Evolutionary conservation across 2,329 filamentous ascomycete genomes (phyloP).

Genomic region (Dendryphion nanum): DNA sequence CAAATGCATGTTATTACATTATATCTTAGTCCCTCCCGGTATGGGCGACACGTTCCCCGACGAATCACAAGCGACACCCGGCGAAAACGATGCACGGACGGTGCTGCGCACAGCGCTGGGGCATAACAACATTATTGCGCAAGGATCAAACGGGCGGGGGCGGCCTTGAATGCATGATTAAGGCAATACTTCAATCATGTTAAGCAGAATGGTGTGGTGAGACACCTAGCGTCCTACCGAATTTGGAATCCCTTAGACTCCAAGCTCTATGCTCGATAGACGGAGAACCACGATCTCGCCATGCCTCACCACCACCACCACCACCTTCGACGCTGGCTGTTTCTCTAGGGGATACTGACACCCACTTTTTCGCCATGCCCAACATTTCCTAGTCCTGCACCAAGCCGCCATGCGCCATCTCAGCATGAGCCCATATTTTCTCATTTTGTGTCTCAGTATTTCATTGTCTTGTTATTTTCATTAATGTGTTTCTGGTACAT

Average conservation of each 20-base stretch:
- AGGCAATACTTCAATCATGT: constrained; percentile 11
- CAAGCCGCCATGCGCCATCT: not conserved
- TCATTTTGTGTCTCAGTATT: constrained; percentile 7
- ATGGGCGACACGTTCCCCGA: constrained; percentile 4
- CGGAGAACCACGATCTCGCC: too few relatives aligned
- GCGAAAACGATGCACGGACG: constrained; percentile 23
- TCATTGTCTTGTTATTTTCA: constrained; percentile 9
- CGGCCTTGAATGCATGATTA: constrained; percentile 13
- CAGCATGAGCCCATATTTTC: constrained; percentile 2
- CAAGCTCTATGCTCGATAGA: not conserved
- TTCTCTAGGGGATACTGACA: too few relatives aligned
- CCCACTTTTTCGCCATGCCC: too few relatives aligned
- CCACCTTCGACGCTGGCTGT: too few relatives aligned
- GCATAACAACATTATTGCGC: constrained; percentile 8
- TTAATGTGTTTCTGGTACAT: constrained; percentile 13
- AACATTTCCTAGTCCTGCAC: too few relatives aligned
- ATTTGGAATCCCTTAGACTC: constrained; percentile 13
- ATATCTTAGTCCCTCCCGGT: constrained; percentile 17
- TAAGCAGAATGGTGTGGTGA: constrained; percentile 13
- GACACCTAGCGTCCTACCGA: constrained; percentile 18
- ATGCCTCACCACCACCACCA: too few relatives aligned
- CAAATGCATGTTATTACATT: constrained; percentile 8
- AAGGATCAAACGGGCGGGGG: constrained; percentile 14
- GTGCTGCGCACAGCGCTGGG: constrained; percentile 8
- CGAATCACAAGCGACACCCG: constrained; percentile 10